Evolutionary conservation across 441 rosid species (phyloP).

Genomic region (Bruguiera hainesii): DNA sequence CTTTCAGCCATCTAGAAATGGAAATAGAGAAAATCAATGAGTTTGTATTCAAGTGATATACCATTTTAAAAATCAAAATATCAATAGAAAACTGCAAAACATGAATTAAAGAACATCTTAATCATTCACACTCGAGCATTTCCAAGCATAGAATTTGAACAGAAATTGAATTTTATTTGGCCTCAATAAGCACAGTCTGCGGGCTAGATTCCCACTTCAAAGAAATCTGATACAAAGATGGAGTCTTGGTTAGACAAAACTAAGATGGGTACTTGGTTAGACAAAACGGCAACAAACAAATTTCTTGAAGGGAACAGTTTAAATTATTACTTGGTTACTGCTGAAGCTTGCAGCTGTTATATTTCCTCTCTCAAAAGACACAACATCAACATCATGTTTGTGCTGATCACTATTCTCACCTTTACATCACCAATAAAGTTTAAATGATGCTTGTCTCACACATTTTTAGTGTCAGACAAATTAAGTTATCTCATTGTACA

Average conservation of each 20-base stretch:
- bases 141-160: slow-evolving; percentile 72
- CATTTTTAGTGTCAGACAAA: slow-evolving; percentile 10
- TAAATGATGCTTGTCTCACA: slow-evolving; percentile 79
- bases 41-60: too few species aligned
- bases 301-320: background rate
- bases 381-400: slow-evolving; percentile 86
- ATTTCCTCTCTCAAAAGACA: slow-evolving; percentile 93
- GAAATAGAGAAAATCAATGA: slow-evolving; percentile 11
- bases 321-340: slow-evolving; percentile 72
- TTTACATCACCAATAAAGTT: slow-evolving; percentile 93
- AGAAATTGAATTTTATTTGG: slow-evolving; percentile 84
- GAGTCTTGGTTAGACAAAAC: slow-evolving; percentile 22
- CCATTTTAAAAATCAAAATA: too few species aligned
- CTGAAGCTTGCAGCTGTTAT: slow-evolving; percentile 88
- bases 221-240: slow-evolving; percentile 65
- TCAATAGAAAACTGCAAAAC: background rate
- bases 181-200: slow-evolving; percentile 78
- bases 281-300: slow-evolving; percentile 1
- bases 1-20: slow-evolving; percentile 81
- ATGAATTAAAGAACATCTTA: background rate
- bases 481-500: slow-evolving; percentile 5
- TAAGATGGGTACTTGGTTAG: slow-evolving; percentile 19
- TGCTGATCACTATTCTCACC: slow-evolving; percentile 82
- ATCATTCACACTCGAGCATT: slow-evolving; percentile 68
- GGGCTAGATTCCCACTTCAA: slow-evolving; percentile 93